phyloP scores from a whole-genome alignment of 164 flowering plant species.

The Annona cherimola region DNA sequence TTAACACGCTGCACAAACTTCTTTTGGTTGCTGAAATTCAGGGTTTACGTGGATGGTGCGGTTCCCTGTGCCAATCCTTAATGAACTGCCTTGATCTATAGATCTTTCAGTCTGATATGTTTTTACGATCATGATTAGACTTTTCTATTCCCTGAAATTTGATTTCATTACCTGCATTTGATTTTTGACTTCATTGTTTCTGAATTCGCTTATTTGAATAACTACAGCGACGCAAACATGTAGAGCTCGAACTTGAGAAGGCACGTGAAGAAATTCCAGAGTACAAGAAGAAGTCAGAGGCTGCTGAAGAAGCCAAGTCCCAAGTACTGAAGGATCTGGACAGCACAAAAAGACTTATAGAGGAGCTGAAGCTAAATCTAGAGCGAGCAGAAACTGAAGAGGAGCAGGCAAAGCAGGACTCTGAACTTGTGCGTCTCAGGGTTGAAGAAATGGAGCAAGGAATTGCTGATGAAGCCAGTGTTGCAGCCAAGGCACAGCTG shows the following conservation, averaged over 20 bases:
- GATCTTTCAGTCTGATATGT: background rate
- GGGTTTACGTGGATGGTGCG: too few species aligned
- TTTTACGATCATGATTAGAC: background rate
- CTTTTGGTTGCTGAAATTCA: too few species aligned
- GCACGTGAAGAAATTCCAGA: conserved; percentile 66
- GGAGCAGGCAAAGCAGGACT: conserved; percentile 78
- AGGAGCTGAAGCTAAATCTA: conserved; percentile 67
- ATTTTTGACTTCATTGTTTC: background rate
- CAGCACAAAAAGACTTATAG: conserved; percentile 68
- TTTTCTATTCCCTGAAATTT: background rate
- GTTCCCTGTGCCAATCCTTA: too few species aligned
- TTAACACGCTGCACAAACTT: too few species aligned
- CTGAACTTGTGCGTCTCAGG: conserved; percentile 69
- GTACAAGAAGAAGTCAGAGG: conserved; percentile 45
- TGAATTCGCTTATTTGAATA: background rate
- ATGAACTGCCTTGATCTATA: too few species aligned
- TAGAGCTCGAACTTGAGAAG: conserved; percentile 72
- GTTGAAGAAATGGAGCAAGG: conserved; percentile 85
- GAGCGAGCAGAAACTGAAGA: conserved; percentile 88
- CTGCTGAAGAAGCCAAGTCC: conserved; percentile 56
- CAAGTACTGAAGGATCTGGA: conserved; percentile 64
- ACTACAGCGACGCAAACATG: conserved; percentile 53
- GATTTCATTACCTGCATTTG: background rate
- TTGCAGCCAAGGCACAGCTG: conserved; percentile 87
- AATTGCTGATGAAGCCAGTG: conserved; percentile 70